Percentiles rank a stretch among this genome's conserved stretches.
phyloP scores from a whole-genome alignment of 2,329 filamentous ascomycete genomes.

The Sphaerostilbella broomeana region DNA sequence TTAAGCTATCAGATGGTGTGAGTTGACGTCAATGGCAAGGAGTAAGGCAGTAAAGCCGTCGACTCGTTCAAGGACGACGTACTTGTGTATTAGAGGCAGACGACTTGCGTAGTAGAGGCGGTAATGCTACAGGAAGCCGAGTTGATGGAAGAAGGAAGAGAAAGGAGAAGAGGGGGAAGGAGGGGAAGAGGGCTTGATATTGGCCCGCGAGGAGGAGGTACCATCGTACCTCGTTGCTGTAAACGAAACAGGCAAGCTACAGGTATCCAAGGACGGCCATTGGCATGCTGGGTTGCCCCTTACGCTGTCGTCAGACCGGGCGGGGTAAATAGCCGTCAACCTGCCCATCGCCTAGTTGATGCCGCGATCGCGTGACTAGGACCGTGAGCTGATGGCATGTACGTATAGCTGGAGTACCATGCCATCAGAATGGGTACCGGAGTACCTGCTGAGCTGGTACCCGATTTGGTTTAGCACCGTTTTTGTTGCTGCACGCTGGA shows the following conservation, averaged over 20 bases:
- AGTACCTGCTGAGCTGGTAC: constrained; percentile 13
- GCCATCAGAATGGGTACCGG: no score
- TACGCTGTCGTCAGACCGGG: constrained; percentile 37
- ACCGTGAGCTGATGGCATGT: constrained; percentile 6
- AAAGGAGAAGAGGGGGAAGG: constrained; percentile 22
- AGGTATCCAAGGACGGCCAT: constrained; percentile 3
- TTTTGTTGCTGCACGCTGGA: constrained; percentile 1
- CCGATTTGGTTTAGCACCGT: constrained; percentile 11
- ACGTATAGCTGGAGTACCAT: no score
- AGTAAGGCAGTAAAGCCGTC: not conserved
- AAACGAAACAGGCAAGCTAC: constrained; percentile 2
- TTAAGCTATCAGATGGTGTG: constrained; percentile 1
- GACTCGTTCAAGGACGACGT: constrained; percentile 7
- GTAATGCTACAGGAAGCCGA: constrained; percentile 1
- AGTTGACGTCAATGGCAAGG: not conserved
- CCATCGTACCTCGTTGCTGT: constrained; percentile 16
- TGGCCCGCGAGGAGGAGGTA: constrained; percentile 19
- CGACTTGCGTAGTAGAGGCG: not conserved
- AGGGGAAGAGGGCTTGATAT: constrained; percentile 28
- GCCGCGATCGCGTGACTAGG: constrained; percentile 14
- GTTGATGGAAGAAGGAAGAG: constrained; percentile 23
- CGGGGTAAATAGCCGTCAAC: constrained; percentile 32
- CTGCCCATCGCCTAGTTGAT: not conserved
- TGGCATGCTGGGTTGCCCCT: constrained; percentile 17
- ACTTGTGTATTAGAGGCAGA: constrained; percentile 10